phyloP scores from a whole-genome alignment of 2,329 filamentous ascomycete genomes.

The Trichoderma sp. region DNA sequence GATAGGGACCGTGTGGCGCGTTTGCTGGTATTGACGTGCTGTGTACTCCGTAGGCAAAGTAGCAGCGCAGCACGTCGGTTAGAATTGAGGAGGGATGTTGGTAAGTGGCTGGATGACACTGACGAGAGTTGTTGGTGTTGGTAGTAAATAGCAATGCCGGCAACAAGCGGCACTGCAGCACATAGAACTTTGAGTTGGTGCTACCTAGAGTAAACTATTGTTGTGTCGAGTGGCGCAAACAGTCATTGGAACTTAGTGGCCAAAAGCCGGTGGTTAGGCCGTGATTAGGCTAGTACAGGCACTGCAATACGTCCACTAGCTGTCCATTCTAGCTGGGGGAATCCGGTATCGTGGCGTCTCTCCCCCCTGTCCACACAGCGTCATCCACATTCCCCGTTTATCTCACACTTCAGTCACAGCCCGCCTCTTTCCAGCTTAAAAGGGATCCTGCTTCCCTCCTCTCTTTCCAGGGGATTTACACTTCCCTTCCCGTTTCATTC shows the following conservation, averaged over 20 bases:
- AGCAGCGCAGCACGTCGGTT: not conserved
- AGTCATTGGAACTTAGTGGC: not conserved
- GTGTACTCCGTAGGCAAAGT: no score
- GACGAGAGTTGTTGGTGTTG: not conserved
- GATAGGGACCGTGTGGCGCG: not conserved
- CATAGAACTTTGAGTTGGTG: not conserved
- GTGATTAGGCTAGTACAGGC: not conserved
- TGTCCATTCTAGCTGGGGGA: not conserved
- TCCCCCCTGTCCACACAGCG: not conserved
- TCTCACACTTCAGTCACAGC: not conserved
- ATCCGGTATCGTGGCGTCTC: not conserved
- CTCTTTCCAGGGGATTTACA: not conserved
- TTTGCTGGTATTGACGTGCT: not conserved
- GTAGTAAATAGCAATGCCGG: not conserved
- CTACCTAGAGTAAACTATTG: not conserved
- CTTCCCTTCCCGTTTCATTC: not conserved
- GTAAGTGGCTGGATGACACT: not conserved
- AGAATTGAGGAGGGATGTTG: not conserved
- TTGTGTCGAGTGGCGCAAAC: not conserved
- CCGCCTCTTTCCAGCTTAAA: slow-evolving; percentile 10
- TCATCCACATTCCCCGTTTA: slow-evolving; percentile 17
- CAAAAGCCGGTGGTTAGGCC: not conserved
- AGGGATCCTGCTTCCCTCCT: slow-evolving; percentile 8
- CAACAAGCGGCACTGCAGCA: not conserved
- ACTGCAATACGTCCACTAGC: not conserved